Conservation (phyloP, 805 yeast genomes). For the Isabelozyma pseudorhagii region DNA sequence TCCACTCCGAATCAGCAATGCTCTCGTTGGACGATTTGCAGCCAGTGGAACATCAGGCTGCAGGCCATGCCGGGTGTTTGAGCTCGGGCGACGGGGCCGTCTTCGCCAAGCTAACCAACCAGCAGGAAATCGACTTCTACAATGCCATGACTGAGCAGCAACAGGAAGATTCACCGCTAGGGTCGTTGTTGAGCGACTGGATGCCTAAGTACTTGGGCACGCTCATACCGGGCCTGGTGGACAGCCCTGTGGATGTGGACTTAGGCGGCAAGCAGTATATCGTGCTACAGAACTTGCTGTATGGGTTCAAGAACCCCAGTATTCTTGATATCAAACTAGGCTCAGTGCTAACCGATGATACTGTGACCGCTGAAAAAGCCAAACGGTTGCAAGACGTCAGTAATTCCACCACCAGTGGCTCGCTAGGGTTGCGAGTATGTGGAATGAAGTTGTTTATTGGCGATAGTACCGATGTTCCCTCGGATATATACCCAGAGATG, state of each 20-base stretch:
- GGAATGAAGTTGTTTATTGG: constrained; percentile 66
- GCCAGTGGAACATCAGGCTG: constrained; percentile 64
- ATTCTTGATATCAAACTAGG: constrained; percentile 87
- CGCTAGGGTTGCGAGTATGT: constrained; percentile 73
- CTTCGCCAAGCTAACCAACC: constrained; percentile 65
- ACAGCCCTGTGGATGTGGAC: not conserved
- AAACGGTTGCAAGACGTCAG: constrained; percentile 64
- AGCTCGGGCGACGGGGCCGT: constrained; percentile 57
- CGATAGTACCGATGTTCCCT: constrained; percentile 6
- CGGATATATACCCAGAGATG: constrained; percentile 13
- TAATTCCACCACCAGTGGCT: constrained; percentile 73
- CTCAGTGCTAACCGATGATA: constrained; percentile 59
- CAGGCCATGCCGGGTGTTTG: constrained; percentile 86
- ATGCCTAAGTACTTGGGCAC: constrained; percentile 65
- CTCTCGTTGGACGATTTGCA: constrained; percentile 1
- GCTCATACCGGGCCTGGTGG: constrained; percentile 39
- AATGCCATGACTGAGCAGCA: constrained; percentile 23
- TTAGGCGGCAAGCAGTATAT: constrained; percentile 36
- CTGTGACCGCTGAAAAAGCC: constrained; percentile 50
- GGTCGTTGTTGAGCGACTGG: constrained; percentile 47
- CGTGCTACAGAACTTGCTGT: constrained; percentile 68
- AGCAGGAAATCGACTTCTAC: constrained; percentile 78
- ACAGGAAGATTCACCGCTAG: constrained; percentile 21
- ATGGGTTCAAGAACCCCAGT: constrained; percentile 63
- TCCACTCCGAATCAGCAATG: not conserved